Evolutionary conservation across 2,329 filamentous ascomycete species (phyloP).

Genomic region (Diaporthe longicolla): DNA sequence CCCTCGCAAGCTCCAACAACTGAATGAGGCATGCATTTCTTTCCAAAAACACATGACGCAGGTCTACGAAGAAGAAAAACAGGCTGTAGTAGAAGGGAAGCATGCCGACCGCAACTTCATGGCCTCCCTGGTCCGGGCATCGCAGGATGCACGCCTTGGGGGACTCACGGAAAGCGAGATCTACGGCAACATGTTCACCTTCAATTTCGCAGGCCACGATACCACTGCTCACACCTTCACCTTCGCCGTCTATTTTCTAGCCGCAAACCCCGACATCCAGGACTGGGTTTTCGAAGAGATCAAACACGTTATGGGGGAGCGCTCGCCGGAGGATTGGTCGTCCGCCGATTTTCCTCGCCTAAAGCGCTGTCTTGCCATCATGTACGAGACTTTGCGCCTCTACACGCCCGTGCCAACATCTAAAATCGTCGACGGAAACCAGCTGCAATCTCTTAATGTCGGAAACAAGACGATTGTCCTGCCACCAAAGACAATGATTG

Average conservation of each 20-base stretch:
- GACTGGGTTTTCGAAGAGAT: conserved; percentile 60
- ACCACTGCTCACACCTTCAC: conserved; percentile 63
- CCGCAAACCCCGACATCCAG: conserved; percentile 59
- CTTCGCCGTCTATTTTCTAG: conserved; percentile 59
- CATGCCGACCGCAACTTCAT: conserved; percentile 23
- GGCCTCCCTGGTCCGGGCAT: conserved; percentile 21
- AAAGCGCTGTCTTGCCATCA: conserved; percentile 46
- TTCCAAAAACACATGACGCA: conserved; percentile 50
- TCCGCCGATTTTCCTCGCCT: conserved; percentile 45
- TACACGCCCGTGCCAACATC: conserved; percentile 33
- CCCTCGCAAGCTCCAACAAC: conserved; percentile 46
- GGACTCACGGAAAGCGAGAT: conserved; percentile 59
- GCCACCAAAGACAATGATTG: background rate
- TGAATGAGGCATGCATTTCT: conserved; percentile 45
- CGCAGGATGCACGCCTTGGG: background rate
- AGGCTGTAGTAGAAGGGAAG: background rate
- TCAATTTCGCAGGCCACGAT: conserved; percentile 66
- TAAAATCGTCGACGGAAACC: conserved; percentile 21
- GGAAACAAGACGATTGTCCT: conserved; percentile 32
- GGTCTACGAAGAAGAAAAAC: conserved; percentile 51
- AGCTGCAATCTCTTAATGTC: background rate
- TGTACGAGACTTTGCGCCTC: conserved; percentile 43
- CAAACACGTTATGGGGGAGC: conserved; percentile 43
- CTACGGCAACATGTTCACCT: conserved; percentile 63
- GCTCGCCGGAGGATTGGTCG: conserved; percentile 43